Percentiles rank a stretch among this genome's conserved stretches.
phyloP scores from a whole-genome alignment of 371 early-diverging fungal genomes.

The Mucor circinelloides region DNA sequence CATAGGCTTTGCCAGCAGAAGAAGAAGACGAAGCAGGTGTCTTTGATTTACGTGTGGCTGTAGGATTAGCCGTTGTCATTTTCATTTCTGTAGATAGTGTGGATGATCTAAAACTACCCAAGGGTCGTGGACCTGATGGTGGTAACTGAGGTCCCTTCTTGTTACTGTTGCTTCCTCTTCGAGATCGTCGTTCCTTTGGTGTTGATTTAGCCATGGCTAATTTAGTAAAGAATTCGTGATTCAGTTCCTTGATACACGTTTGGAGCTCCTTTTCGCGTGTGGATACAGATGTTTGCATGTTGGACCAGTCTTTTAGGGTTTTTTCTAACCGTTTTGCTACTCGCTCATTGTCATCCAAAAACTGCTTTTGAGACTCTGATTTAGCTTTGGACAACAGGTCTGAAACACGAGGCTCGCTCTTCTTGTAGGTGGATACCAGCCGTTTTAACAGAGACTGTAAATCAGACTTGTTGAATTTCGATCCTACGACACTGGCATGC shows the following conservation, averaged over 20 bases:
- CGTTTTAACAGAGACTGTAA: constrained; percentile 49
- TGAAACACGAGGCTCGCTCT: constrained; percentile 28
- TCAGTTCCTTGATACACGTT: constrained; percentile 39
- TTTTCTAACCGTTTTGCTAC: constrained; percentile 49
- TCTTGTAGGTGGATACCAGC: constrained; percentile 34
- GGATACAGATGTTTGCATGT: constrained; percentile 29
- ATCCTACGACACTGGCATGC: constrained; percentile 35
- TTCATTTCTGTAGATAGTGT: constrained; percentile 32
- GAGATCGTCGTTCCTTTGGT: constrained; percentile 13
- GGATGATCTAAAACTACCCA: constrained; percentile 21
- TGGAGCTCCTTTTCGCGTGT: constrained; percentile 44
- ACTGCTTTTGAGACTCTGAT: constrained; percentile 44
- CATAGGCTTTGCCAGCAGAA: constrained; percentile 18
- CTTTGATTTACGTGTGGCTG: constrained; percentile 7
- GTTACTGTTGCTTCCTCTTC: constrained; percentile 2
- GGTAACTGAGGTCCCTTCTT: not conserved
- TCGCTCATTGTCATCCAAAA: constrained; percentile 45
- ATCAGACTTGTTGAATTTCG: constrained; percentile 48
- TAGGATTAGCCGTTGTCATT: constrained; percentile 9
- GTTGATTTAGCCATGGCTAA: constrained; percentile 42
- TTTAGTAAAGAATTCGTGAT: constrained; percentile 53
- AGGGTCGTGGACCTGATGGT: constrained; percentile 6
- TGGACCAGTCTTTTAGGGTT: constrained; percentile 51
- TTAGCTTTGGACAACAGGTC: constrained; percentile 32
- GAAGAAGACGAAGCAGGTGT: constrained; percentile 3